Percentiles rank a stretch among this genome's conserved stretches.
These are phyloP conservation scores for Phytophthora foliorum DNA, from an alignment of 352 stramenopile species.

Conservation along the genomic window DNA sequence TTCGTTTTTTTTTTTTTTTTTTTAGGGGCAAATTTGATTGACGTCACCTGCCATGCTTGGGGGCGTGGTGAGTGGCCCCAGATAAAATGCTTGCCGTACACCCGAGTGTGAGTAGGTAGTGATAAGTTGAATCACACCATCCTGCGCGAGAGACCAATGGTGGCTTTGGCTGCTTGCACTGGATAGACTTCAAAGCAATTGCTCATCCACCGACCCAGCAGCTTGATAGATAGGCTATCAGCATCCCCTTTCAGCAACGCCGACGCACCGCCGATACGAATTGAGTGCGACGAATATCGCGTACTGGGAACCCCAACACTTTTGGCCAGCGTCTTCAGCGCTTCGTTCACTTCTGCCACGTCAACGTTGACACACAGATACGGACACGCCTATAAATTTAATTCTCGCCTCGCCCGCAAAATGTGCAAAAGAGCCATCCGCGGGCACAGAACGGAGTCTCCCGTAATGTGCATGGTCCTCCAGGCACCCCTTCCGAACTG, in stretches of 20 bases:
- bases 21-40: neutral
- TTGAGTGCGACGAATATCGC: slow-evolving; percentile 2
- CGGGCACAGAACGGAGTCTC: neutral
- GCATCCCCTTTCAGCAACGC: neutral
- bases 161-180: neutral
- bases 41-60: neutral
- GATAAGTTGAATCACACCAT: neutral
- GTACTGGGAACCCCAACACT: neutral
- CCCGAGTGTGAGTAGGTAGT: neutral
- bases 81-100: neutral
- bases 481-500: slow-evolving; percentile 2
- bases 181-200: slow-evolving; percentile 1
- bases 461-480: slow-evolving; percentile 3
- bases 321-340: neutral
- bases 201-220: neutral
- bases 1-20: too few species aligned
- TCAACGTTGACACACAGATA: neutral
- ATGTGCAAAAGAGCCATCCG: neutral
- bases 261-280: neutral
- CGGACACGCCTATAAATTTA: neutral
- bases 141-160: neutral
- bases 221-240: slow-evolving; percentile 1
- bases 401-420: neutral
- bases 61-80: slow-evolving; percentile 8
- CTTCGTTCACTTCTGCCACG: neutral